Conservation (phyloP, 768 basidiomycete genomes). For the Suillus luteus region DNA sequence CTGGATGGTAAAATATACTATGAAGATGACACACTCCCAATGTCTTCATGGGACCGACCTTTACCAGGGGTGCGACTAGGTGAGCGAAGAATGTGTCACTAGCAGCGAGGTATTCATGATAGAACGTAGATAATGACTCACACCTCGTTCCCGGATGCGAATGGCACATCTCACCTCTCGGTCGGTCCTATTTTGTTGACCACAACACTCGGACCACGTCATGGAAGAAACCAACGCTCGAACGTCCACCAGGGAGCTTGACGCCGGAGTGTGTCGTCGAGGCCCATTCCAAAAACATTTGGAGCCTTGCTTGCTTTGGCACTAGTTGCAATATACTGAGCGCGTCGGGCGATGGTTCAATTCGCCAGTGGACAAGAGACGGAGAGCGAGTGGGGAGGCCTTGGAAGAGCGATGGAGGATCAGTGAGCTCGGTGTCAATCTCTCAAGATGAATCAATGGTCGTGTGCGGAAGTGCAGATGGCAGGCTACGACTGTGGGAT, state of each 20-base stretch:
- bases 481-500: neutral
- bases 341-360: neutral
- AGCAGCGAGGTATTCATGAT: neutral
- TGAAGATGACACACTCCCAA: no score
- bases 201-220: neutral
- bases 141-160: neutral
- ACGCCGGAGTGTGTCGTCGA: neutral
- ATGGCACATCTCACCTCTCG: slow-evolving; percentile 1
- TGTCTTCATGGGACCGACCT: no score
- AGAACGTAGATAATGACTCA: neutral
- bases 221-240: neutral
- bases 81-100: no score
- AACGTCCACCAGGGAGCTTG: neutral
- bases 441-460: neutral
- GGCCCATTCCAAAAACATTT: neutral
- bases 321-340: slow-evolving; percentile 2
- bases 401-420: neutral
- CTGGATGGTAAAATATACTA: no score
- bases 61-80: no score
- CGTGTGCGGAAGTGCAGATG: neutral
- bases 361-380: neutral
- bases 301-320: neutral
- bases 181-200: neutral
- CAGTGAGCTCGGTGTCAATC: neutral
- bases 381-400: neutral